Evolutionary conservation across 495 filamentous ascomycete genomes (phyloP).

Genomic region (Penicillium goetzii): DNA sequence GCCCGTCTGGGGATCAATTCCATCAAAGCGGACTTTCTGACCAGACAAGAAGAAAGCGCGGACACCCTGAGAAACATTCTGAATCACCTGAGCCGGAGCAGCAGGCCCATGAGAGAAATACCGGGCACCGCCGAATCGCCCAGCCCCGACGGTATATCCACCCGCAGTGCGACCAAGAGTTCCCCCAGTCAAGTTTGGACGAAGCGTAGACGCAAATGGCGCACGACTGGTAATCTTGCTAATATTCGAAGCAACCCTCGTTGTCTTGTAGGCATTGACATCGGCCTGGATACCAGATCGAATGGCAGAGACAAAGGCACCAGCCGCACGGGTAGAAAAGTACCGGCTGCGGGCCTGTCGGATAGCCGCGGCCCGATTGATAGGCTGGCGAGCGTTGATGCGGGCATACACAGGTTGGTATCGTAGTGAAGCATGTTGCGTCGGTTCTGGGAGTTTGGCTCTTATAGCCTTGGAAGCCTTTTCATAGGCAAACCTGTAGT

Average conservation of each 20-base stretch:
- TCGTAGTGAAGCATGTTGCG: conserved; percentile 44
- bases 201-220: conserved; percentile 87
- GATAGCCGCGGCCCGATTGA: conserved; percentile 71
- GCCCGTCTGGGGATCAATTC: conserved; percentile 64
- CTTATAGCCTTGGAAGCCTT: conserved; percentile 65
- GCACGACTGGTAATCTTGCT: conserved; percentile 68
- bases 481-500: conserved; percentile 62
- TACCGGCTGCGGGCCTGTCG: conserved; percentile 73
- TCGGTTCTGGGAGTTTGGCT: conserved; percentile 59
- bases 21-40: conserved; percentile 82
- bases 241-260: conserved; percentile 67
- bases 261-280: conserved; percentile 66
- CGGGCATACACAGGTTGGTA: conserved; percentile 59
- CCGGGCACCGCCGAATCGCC: conserved; percentile 70
- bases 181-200: conserved; percentile 91
- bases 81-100: conserved; percentile 84
- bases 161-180: conserved; percentile 82
- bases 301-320: conserved; percentile 63
- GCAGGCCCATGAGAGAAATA: conserved; percentile 90
- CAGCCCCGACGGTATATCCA: conserved; percentile 77
- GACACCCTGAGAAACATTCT: conserved; percentile 89
- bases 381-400: conserved; percentile 64
- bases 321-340: conserved; percentile 70
- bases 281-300: conserved; percentile 58
- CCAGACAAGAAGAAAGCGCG: conserved; percentile 89